phyloP scores from a whole-genome alignment of 176 grass and related monocot genomes.

The maize (Zea mays) region Zm-B73-REFERENCE-NAM-5.0 NC_050104.1:2843501-2844000 shows the following conservation, averaged over 20 bases:
- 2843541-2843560: not conserved
- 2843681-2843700: not conserved
- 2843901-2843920: not conserved
- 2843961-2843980: not conserved
- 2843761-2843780: not conserved
- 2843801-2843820: not conserved
- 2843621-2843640: not conserved
- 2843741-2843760: not conserved
- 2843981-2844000: not conserved
- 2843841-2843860: not conserved
- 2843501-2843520: not conserved
- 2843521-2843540: not conserved
- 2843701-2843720: not conserved
- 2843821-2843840: not conserved
- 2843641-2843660: not conserved
- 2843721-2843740: not conserved
- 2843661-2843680: not conserved
- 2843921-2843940: not conserved
- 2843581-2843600: not conserved
- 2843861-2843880: not conserved
- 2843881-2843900: not conserved
- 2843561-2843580: not conserved
- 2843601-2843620: not conserved
- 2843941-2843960: not conserved
- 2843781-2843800: not conserved